Base-by-base conservation (phyloP, 306 rosid genomes). In the Acacia confusa region DNA sequence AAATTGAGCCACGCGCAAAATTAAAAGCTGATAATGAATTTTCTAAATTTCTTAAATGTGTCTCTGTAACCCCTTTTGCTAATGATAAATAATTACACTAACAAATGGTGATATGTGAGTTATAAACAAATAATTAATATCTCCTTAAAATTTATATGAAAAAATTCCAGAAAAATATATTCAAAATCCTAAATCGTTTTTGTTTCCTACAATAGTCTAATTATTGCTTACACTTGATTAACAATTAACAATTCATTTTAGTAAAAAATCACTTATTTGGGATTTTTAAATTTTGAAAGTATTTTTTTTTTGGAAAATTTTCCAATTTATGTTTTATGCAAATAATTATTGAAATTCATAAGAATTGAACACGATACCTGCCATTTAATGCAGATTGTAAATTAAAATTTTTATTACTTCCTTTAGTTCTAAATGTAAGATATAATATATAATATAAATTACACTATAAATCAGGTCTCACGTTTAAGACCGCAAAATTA, bases 401-500 rank as follows among this genome's bases (percentile, higher is more conserved):
- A 65, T 14, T 32, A 7, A 61, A 32, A 13, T 63, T 6, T 28
- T 4, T 28, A 16, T 47, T 45, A 6, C 40, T 0, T 5, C 7
- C 6, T 36, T 5, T 6, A 5, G 1, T 36, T 1, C 8, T 36
- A 6, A 36, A 36, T 6, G 0, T 36, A 36, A 0, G 40, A 6
- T 36, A 0, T 36, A 36, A 6, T 6, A 36, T 36, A 0, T 6
- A 36, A 7, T 36, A 6, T 36, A 36, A 36, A 0, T 36, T 36
- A 6, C 8, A 36, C 8, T 36, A 36, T 36, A 36, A 36, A 36
- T 36, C 7, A 36, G 1, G 7, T 36, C 40, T 7, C 0, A 1
- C 6, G 0, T 34, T 34, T 34, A 34, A 0, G 6, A 34, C 40
- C 0, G 0, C 1, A 34, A 0, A 36, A 36, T 0, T 28, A 13